phyloP scores from a whole-genome alignment of 768 basidiomycete genomes.

The Tubosaeta sp. region DNA sequence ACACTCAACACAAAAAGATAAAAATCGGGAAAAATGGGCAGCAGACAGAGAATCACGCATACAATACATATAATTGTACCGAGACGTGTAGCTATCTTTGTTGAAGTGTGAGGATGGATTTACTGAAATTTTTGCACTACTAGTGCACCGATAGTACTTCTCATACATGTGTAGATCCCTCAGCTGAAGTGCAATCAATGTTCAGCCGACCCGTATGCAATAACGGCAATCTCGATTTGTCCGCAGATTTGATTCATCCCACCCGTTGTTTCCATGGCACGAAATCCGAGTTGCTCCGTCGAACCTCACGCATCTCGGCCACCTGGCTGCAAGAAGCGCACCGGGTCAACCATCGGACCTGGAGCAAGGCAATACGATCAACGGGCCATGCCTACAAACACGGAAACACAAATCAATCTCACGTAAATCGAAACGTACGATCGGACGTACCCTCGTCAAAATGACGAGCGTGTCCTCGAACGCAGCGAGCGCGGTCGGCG shows the following conservation, averaged over 20 bases:
- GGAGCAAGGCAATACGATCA: neutral
- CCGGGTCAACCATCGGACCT: slow-evolving; percentile 1
- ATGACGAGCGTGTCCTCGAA: slow-evolving; percentile 10
- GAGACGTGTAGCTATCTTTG: no score
- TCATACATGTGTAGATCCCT: no score
- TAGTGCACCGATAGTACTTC: no score
- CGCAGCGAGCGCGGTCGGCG: slow-evolving; percentile 6
- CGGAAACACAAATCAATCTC: neutral
- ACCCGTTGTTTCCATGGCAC: neutral
- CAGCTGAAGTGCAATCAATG: neutral
- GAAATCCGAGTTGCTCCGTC: neutral
- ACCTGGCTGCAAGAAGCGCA: neutral
- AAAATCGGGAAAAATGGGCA: no score
- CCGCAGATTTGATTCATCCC: neutral
- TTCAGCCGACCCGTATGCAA: neutral
- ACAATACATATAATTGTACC: no score
- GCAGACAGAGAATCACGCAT: no score
- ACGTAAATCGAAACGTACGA: slow-evolving; percentile 15
- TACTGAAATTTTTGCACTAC: no score
- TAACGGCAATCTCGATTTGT: neutral
- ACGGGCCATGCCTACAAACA: neutral
- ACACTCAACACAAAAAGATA: no score
- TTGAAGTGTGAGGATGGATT: no score
- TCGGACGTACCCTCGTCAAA: neutral
- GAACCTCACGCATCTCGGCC: neutral